Evolutionary conservation across 345 rosid genomes (phyloP).

Genomic region (Rhizophora apiculata): DNA sequence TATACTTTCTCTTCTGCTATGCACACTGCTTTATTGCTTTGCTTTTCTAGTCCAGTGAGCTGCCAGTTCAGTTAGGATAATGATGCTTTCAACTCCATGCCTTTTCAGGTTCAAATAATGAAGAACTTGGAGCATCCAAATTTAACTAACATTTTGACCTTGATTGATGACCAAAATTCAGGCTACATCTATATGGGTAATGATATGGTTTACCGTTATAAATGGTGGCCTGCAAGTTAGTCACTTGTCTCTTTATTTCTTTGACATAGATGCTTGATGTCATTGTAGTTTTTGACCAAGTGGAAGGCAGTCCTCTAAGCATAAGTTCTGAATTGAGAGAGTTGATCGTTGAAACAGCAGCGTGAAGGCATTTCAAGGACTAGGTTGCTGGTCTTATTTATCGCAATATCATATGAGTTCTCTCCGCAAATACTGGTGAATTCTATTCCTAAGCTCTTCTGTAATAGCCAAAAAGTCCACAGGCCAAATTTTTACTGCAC

Average conservation of each 20-base stretch:
- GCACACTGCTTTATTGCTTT: too few species aligned
- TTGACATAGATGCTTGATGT: not conserved
- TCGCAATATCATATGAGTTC: not conserved
- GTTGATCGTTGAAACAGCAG: not conserved
- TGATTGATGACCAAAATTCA: slow-evolving; percentile 14
- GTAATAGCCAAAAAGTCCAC: not conserved
- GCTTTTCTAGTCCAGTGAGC: too few species aligned
- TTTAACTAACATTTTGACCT: slow-evolving; percentile 10
- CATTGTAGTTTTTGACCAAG: not conserved
- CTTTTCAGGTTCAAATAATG: slow-evolving; percentile 11
- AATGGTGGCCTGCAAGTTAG: not conserved
- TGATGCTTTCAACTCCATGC: too few species aligned
- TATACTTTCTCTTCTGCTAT: too few species aligned
- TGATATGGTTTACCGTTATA: not conserved
- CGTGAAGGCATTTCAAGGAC: not conserved
- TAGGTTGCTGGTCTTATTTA: not conserved
- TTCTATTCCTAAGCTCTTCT: not conserved
- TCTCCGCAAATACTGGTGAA: not conserved
- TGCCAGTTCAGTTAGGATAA: too few species aligned
- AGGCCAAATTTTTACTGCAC: too few species aligned
- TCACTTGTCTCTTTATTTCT: not conserved
- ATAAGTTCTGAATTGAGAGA: not conserved
- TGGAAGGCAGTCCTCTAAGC: slow-evolving; percentile 1
- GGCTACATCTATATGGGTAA: slow-evolving; percentile 21
- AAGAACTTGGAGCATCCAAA: slow-evolving; percentile 14